Evolutionary conservation across 1,284 basidiomycete genomes (phyloP), one percentile per base, ranked within the genome.

Genomic region (Austropuccinia psidii): DNA sequence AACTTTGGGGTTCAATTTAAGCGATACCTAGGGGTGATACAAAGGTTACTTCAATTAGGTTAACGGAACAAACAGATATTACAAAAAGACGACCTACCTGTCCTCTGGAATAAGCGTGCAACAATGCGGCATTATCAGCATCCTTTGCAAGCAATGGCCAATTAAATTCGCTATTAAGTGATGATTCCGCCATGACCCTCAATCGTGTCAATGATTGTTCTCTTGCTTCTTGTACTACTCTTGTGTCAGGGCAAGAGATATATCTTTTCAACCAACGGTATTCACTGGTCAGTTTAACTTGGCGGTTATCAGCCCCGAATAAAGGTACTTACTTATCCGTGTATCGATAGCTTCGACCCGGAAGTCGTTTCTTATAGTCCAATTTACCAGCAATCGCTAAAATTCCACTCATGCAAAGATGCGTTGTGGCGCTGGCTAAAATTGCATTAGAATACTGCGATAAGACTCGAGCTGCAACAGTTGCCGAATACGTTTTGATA

Each of bases 321-420:
- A 24, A 70, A 45, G 39, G 24, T 58, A 50, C 52, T 47, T 24
- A 73, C 70, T 73, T 73, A 39, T 65, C 70, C 4, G 70, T 45
- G 37, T 65, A 73, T 54, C 70, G 57, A 49, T 73, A 73, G 41
- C 70, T 73, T n/a, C 70, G 47, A 33, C 61, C 70, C 43, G 70
- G 70, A 39, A 65, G 49, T 41, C 61, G 70, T 49, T 64, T 73
- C 27, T 62, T 73, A 39, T 64, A 49, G 29, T 64, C 49, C 15
- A 65, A 24, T 54, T 65, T 73, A 27, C 70, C 60, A 2, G 50
- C 61, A 31, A 55, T 43, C 17, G 61, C 60, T 29, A 73, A 35
- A 27, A 73, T 33, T 11, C 61, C 70, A 43, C 55, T 64, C 9
- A 41, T 29, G 54, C 60, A 61, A 33, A 73, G 60, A 64, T 55